Evolutionary conservation across 2,329 filamentous ascomycete genomes (phyloP), one percentile per base, ranked within the genome.

Genomic region (Xenosphaeropsis pyriputrescens): DNA sequence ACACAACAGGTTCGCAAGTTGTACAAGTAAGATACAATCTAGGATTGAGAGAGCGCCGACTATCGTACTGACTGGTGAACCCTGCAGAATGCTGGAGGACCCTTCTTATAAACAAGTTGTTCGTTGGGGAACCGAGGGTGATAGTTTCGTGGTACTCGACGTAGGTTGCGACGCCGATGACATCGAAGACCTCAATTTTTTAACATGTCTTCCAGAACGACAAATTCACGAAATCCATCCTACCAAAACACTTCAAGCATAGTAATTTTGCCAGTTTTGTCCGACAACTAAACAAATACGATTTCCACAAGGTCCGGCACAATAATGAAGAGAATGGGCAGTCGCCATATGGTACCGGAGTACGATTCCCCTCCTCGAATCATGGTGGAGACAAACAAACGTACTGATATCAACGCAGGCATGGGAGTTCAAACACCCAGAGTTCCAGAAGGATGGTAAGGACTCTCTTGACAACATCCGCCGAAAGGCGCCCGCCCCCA

Each of bases 211-310:
- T 41, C 18, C 57, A 95, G 89, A 93, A 93, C 59, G 89, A 96
- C 58, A 94, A 93, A 59, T 98, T 98, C 55, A 96, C 91, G 16
- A 94, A 95, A 58, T 82, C 84, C 30, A 93, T 98, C 50, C 74
- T 98, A 13, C 91, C 91, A 2, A 95, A 96, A 57, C 86, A 96
- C 53, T 98, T 98, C 68, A 98, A 98, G 61, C 91, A 96, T 62
- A 93, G 85, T 71, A 95, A 95, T 58, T 95, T 95, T 64, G 88
- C 88, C 22, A 94, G 86, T 60, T 95, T 95, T 56, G 88, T 95
- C 41, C 81, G 88, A 35, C 88, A 95, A 57, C 65, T 95, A 41
- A 95, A 95, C 65, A 95, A 95, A 57, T 95, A 93, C 59, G 88
- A 94, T 56, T 98, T 98, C 50, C 91, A 98, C 67, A 98, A 98